Conservation (phyloP, 176 grass and related monocot species). For the Bothriochloa decipiens region DNA sequence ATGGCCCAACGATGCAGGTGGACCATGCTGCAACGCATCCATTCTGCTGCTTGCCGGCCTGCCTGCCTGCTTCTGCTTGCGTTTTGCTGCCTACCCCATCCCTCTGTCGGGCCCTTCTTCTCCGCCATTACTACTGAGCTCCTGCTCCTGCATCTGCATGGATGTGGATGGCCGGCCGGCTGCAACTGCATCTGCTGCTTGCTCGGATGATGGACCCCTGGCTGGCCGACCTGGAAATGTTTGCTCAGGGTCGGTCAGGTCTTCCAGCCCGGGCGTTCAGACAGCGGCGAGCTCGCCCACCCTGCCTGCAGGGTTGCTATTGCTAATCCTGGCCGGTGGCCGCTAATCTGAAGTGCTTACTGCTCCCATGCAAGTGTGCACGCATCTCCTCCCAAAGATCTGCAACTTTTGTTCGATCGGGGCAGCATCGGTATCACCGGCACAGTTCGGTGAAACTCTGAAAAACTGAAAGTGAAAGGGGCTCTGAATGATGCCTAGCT, state of each 20-base stretch:
- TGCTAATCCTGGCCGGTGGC: background rate
- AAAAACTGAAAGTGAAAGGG: background rate
- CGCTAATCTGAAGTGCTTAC: background rate
- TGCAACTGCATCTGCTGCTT: background rate
- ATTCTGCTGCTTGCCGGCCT: background rate
- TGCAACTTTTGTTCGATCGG: background rate
- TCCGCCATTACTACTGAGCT: constrained; percentile 34
- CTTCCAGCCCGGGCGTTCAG: constrained; percentile 18
- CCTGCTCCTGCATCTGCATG: background rate
- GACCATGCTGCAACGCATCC: constrained; percentile 2
- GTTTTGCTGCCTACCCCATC: background rate
- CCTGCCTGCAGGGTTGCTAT: background rate
- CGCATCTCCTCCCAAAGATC: background rate
- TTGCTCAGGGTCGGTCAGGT: constrained; percentile 17
- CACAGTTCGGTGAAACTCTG: constrained; percentile 18
- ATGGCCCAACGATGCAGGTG: background rate
- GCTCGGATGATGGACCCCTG: constrained; percentile 21
- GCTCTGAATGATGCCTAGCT: background rate
- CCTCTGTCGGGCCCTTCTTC: background rate
- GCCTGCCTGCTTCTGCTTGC: background rate
- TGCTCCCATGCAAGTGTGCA: background rate
- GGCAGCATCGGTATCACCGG: constrained; percentile 21
- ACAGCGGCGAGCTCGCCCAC: constrained; percentile 16
- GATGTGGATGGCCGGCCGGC: too few species aligned
- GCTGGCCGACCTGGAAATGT: background rate